These are phyloP conservation scores for Carex cristatella DNA, from an alignment of 176 grass and related monocot genomes.

Conservation along the genomic window DNA sequence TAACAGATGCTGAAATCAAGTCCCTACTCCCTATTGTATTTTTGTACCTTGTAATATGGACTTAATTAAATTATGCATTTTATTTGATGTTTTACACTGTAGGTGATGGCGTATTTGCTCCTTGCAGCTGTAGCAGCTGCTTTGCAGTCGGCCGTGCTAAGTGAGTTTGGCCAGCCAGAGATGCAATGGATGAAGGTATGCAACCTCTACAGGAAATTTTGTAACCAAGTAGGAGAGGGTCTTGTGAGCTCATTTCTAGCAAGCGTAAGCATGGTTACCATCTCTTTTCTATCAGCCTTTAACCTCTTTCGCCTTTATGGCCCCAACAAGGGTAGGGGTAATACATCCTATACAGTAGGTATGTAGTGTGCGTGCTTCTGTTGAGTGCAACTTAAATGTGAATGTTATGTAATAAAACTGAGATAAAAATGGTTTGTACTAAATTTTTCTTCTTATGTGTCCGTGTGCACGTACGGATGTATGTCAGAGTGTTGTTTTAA, in stretches of 20 bases:
- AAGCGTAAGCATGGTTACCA: slow-evolving; percentile 25
- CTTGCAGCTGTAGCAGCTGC: slow-evolving; percentile 51
- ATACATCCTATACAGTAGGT: neutral
- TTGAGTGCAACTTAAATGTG: slow-evolving; percentile 22
- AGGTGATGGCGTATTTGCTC: slow-evolving; percentile 61
- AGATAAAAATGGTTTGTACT: neutral
- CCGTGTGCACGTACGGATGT: too few species aligned
- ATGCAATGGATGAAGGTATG: slow-evolving; percentile 87
- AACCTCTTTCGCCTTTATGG: slow-evolving; percentile 81
- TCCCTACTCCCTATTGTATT: too few species aligned
- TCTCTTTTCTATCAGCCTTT: slow-evolving; percentile 63
- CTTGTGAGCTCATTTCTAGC: slow-evolving; percentile 45
- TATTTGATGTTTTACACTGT: neutral
- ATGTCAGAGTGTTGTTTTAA: neutral
- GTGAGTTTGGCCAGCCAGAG: slow-evolving; percentile 48
- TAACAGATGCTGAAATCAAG: too few species aligned
- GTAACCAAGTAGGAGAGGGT: slow-evolving; percentile 41
- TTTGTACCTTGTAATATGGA: too few species aligned
- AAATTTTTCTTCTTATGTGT: neutral
- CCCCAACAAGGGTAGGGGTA: slow-evolving; percentile 24
- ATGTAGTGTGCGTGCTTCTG: slow-evolving; percentile 10
- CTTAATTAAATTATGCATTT: neutral
- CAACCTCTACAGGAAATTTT: slow-evolving; percentile 69
- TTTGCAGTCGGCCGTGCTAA: slow-evolving; percentile 43
- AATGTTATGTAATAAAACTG: slow-evolving; percentile 26